Conservation (phyloP, 768 basidiomycete genomes). For the Pisolithus orientalis region DNA sequence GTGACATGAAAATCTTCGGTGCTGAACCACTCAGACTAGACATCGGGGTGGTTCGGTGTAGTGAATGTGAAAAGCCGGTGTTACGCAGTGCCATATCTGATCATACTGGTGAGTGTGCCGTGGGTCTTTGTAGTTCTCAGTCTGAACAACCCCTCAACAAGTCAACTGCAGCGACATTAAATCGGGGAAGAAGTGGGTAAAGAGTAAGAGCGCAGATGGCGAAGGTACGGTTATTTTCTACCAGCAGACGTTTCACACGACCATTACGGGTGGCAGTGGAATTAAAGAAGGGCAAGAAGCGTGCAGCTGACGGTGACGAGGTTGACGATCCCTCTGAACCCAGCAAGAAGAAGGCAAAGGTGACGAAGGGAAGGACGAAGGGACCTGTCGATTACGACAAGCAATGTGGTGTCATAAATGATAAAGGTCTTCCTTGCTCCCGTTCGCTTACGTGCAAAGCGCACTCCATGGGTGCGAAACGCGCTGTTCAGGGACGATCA, state of each 20-base stretch:
- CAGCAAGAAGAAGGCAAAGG: constrained; percentile 76
- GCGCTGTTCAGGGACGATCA: constrained; percentile 82
- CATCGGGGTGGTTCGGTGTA: constrained; percentile 63
- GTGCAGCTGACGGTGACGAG: constrained; percentile 70
- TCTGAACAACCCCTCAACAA: constrained; percentile 22
- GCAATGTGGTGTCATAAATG: constrained; percentile 97
- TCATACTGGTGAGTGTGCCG: constrained; percentile 56
- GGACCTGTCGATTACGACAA: constrained; percentile 87
- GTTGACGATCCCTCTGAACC: constrained; percentile 58
- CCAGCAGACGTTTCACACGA: neutral
- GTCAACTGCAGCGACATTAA: constrained; percentile 60
- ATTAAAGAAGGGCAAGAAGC: constrained; percentile 65
- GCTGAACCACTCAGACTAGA: constrained; percentile 68
- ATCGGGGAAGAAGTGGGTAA: constrained; percentile 46
- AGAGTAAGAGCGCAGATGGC: constrained; percentile 45
- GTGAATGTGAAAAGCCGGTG: constrained; percentile 76
- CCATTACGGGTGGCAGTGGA: constrained; percentile 16
- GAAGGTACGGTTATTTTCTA: constrained; percentile 33
- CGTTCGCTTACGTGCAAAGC: constrained; percentile 97
- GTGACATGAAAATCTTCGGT: constrained; percentile 87
- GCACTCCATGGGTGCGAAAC: constrained; percentile 95
- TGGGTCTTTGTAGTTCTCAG: neutral
- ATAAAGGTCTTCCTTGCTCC: constrained; percentile 87
- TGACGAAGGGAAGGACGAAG: constrained; percentile 73
- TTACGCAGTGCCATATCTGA: constrained; percentile 69